phyloP scores from a whole-genome alignment of 805 yeast species.

The Nakazawaea sp. region DNA sequence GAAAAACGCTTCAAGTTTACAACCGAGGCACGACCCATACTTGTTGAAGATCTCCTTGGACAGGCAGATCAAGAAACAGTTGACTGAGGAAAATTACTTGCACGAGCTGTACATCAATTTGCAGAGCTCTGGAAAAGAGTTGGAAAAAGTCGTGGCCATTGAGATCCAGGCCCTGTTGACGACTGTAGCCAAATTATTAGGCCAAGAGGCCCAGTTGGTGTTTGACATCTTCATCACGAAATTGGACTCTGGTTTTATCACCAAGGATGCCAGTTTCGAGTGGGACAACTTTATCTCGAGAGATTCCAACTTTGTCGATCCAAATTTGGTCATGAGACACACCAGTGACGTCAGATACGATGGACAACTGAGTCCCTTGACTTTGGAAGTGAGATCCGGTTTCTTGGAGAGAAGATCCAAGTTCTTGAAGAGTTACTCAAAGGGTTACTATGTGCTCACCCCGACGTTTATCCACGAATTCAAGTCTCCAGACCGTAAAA shows the following conservation, averaged over 20 bases:
- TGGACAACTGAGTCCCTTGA: constrained; percentile 61
- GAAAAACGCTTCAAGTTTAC: constrained; percentile 34
- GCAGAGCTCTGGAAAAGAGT: constrained; percentile 80
- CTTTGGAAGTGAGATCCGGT: constrained; percentile 68
- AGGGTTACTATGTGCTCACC: constrained; percentile 88
- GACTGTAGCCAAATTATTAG: constrained; percentile 61
- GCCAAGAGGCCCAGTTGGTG: constrained; percentile 67
- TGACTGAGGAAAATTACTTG: constrained; percentile 77
- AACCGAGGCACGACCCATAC: constrained; percentile 72
- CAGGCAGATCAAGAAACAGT: constrained; percentile 67
- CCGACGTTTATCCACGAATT: constrained; percentile 87
- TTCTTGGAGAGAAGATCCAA: constrained; percentile 85
- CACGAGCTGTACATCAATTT: constrained; percentile 86
- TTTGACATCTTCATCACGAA: constrained; percentile 60
- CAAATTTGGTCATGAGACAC: constrained; percentile 53
- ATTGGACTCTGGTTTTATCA: constrained; percentile 61
- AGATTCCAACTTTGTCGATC: constrained; percentile 66
- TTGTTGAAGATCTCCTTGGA: constrained; percentile 67
- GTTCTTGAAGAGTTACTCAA: constrained; percentile 82
- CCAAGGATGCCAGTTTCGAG: constrained; percentile 75
- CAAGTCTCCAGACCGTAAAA: constrained; percentile 73
- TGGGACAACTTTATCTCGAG: constrained; percentile 80
- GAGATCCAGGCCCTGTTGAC: constrained; percentile 82
- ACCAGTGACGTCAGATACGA: constrained; percentile 58
- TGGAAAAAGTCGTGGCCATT: constrained; percentile 80